Conservation (phyloP, 805 yeast species). For the Spathaspora arborariae region DNA sequence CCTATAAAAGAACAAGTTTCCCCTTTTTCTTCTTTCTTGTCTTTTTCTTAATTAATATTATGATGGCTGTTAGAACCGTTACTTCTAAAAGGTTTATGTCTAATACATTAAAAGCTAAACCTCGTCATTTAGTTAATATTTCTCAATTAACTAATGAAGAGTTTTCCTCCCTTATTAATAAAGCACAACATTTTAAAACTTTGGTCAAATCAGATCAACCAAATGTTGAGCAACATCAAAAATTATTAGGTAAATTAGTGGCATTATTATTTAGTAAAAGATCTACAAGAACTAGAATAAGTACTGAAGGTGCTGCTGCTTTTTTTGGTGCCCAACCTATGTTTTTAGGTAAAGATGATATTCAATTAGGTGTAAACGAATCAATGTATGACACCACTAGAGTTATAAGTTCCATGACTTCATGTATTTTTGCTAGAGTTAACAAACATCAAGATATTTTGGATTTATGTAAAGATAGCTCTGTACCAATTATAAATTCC, state of each 20-base stretch:
- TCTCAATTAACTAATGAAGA: slow-evolving; percentile 74
- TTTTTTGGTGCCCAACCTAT: slow-evolving; percentile 94
- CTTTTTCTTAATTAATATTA: neutral
- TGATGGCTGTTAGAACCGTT: slow-evolving; percentile 9
- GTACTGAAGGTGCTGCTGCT: slow-evolving; percentile 90
- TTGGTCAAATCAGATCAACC: slow-evolving; percentile 54
- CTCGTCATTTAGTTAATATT: slow-evolving; percentile 79
- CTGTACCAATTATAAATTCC: slow-evolving; percentile 90
- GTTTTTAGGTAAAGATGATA: slow-evolving; percentile 95
- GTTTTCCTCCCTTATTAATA: slow-evolving; percentile 62
- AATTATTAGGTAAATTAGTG: slow-evolving; percentile 75
- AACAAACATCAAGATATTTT: slow-evolving; percentile 78
- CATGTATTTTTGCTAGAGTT: slow-evolving; percentile 97
- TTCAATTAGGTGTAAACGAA: slow-evolving; percentile 95
- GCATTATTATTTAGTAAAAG: slow-evolving; percentile 86
- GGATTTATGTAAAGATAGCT: slow-evolving; percentile 70
- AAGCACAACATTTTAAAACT: slow-evolving; percentile 67
- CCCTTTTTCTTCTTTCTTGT: slow-evolving; percentile 6
- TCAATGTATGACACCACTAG: slow-evolving; percentile 82
- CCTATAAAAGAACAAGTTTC: slow-evolving; percentile 1
- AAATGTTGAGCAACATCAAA: slow-evolving; percentile 35
- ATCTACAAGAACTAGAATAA: slow-evolving; percentile 91
- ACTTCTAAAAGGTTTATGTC: slow-evolving; percentile 9
- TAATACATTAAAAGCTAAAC: slow-evolving; percentile 15
- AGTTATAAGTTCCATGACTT: slow-evolving; percentile 92